Base-by-base conservation (phyloP, 257 asterid species). In the Lycium ferocissimum region DNA sequence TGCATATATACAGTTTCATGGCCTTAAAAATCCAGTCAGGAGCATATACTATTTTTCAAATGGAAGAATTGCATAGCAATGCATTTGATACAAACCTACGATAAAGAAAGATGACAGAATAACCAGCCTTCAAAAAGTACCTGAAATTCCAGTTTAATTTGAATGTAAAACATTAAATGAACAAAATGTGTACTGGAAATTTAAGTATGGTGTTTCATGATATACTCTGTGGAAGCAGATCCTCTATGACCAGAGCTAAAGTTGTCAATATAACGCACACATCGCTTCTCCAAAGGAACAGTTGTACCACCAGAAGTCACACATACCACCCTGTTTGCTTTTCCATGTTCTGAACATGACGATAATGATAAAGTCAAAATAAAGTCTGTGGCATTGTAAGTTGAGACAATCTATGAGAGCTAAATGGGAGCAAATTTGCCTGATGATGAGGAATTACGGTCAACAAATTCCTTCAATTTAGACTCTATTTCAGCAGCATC, bases 301-400 rank as follows among this genome's bases (percentile, higher is more conserved):
- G 98, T 93, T 82, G 99, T 96, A 75, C 99, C 98, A 79, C 99
- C 99, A 83, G 98, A 94, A 86, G 99, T 95, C 87, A 96, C 94
- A 84, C 97, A 95, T 47, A 94, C 99, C 72, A 95, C 92, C 89
- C 96, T 91, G 7, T 80, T 67, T 83, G 84, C 67, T 58, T 85
- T 87, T 87, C 89, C 93, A 78, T 80, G 83, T 53, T 83, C 97
- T 92, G 89, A 83, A 84, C 35, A 86, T 66, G 87, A 49, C 40
- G 5, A 67, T 45, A 17, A 83, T 47, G 40, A 37, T 14, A 51
- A 53, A 43, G 67, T 38, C 6, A 76, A 54, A 71, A 37, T n/a
- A 45, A 58, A 5, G 59, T 22, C 20, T 5, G 45, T 72, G 26
- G 26, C 45, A 54, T 14, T 78, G 17, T 26, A 80, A 78, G 17